phyloP scores from a whole-genome alignment of 768 basidiomycete genomes.

The Panaeolus cyanescens region DNA sequence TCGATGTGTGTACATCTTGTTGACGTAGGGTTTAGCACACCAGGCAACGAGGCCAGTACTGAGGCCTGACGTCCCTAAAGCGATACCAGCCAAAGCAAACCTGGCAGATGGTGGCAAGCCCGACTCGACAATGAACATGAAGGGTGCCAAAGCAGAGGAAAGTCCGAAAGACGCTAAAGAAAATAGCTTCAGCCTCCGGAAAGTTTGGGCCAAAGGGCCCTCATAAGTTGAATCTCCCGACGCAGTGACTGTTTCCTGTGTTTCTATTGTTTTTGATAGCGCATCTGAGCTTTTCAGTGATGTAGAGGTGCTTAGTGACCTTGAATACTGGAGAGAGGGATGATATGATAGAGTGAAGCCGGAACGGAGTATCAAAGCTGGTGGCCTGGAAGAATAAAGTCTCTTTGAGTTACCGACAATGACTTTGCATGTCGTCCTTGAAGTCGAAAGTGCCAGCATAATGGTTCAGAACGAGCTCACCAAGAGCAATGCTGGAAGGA shows the following conservation, averaged over 20 bases:
- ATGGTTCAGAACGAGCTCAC: neutral
- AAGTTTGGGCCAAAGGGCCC: slow-evolving; percentile 74
- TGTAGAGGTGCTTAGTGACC: neutral
- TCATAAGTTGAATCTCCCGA: slow-evolving; percentile 43
- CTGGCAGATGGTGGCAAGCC: slow-evolving; percentile 72
- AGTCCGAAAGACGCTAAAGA: slow-evolving; percentile 77
- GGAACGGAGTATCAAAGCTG: neutral
- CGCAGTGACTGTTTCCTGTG: neutral
- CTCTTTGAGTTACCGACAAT: neutral
- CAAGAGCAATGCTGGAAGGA: neutral
- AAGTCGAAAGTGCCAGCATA: neutral
- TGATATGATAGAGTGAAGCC: neutral
- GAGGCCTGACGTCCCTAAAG: slow-evolving; percentile 69
- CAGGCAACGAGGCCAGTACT: slow-evolving; percentile 75
- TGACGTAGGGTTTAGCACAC: slow-evolving; percentile 78
- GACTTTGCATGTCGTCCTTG: neutral
- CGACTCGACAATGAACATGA: slow-evolving; percentile 83
- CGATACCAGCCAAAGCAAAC: slow-evolving; percentile 64
- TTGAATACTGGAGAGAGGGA: neutral
- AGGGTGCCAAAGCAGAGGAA: slow-evolving; percentile 69
- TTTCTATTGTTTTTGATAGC: neutral
- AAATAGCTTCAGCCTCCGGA: slow-evolving; percentile 79
- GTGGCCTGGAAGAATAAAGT: neutral
- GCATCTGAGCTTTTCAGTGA: neutral
- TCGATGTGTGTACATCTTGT: slow-evolving; percentile 53